Base-by-base conservation (phyloP, 306 rosid genomes). In the Ceratonia siliqua region DNA sequence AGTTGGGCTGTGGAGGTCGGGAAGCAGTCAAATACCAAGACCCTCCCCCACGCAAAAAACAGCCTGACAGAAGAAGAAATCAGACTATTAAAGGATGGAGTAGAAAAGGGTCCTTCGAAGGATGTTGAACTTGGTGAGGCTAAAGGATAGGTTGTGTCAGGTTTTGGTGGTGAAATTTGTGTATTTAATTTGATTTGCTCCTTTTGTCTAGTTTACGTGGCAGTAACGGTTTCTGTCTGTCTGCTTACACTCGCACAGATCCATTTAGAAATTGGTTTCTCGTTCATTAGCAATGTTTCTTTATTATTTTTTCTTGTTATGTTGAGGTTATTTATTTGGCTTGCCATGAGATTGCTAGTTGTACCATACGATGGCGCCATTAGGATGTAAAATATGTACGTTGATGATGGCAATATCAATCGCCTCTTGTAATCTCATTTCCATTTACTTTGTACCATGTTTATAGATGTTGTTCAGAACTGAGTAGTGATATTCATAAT, bases 1-100 rank as follows among this genome's bases (percentile, higher is more conserved):
- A 92, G 98, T 86, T 92, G 98, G 98, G 96, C 96, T 41, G 92
- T 88, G 36, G 98, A 92, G 83, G 17, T 14, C 20, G 98, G 81
- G 42, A 92, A 92, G 73, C 88, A 74, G 39, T 66, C 87, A 48
- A 83, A 62, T 74, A 20, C 65, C 30, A 92, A 90, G 83, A 57
- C 85, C 21, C 13, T 68, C 36, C 41, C 84, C 70, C 76, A 78
- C 59, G 49, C 65, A 9, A 92, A 90, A 83, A 87, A 84, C 77
- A 90, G 94, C 89, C 73, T 92, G 57, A 90, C 96, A 0, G 96
- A 90, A 72, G 98, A 92, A 85, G 98, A 92, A 72, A 87, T 90
- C 67, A 82, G 84, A 71, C 87, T 92, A 53, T 77, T 91, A 79
- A 87, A 86, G 79, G 97, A 78, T 1, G 94, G 86, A 73, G 22